Conservation (phyloP, 2,329 filamentous ascomycete genomes). For the Trichoderma sp. region DNA sequence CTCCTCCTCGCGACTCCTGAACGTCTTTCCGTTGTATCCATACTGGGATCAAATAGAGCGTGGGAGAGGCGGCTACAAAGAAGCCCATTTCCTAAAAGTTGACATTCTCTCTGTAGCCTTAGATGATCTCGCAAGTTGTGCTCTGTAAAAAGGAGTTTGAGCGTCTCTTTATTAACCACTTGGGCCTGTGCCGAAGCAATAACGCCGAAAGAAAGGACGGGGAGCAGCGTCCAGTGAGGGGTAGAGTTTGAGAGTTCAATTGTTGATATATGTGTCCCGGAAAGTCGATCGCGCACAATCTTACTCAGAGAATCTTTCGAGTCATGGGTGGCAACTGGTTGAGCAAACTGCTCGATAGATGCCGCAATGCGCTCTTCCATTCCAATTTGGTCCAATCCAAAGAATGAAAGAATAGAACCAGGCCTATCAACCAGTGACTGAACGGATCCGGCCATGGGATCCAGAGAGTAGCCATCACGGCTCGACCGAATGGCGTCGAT, state of each 20-base stretch:
- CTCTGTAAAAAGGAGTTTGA: conserved; percentile 72
- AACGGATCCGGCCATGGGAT: background rate
- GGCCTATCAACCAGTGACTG: background rate
- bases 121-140: conserved; percentile 75
- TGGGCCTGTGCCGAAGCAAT: conserved; percentile 73
- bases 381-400: conserved; percentile 49
- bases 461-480: background rate
- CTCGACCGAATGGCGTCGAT: conserved; percentile 30
- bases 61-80: conserved; percentile 80
- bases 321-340: conserved; percentile 32
- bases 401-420: conserved; percentile 31
- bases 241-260: conserved; percentile 39
- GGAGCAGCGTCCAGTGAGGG: conserved; percentile 61
- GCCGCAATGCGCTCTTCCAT: conserved; percentile 52
- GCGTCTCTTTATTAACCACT: conserved; percentile 74
- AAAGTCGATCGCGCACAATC: conserved; percentile 46
- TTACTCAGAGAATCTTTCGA: conserved; percentile 42
- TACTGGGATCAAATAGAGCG: conserved; percentile 80
- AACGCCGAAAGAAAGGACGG: conserved; percentile 74
- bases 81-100: conserved; percentile 80
- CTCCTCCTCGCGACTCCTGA: conserved; percentile 69
- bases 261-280: conserved; percentile 31
- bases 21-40: conserved; percentile 75
- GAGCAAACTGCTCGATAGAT: conserved; percentile 52
- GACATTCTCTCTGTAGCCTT: conserved; percentile 73